Base-by-base conservation (phyloP, 1,139 yeast species). In the Magnusiomyces ingens region DNA sequence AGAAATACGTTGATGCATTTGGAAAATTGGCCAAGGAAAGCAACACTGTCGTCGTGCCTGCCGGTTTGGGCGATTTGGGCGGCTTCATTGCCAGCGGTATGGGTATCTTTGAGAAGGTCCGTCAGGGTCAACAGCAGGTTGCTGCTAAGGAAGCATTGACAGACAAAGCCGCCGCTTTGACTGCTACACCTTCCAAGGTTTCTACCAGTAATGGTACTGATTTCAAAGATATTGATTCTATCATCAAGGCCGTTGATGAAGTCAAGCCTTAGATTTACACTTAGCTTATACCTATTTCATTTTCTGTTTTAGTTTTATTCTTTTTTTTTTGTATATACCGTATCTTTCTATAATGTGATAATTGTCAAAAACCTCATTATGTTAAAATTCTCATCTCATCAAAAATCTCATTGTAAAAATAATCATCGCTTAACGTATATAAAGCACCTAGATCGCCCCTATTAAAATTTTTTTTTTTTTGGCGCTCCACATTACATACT, bases 1-100 rank as follows among this genome's bases (percentile, higher is more conserved):
- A 85, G 66, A 86, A 84, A 64, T 87, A 87, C 67, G 87, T 87
- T 57, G 85, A 82, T 56, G 88, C 91, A 49, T 87, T 87, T 66
- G 86, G 88, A 50, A 82, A 86, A 60, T 75, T 87, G 66, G 95
- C 95, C 46, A 86, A 87, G 73, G 91, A 85, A 67, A 73, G 85
- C 47, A 87, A 85, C 64, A 84, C 94, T 1, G 78, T 88, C 36
- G 84, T 87, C 46, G 76, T 87, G 45, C 95, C 95, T 15, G 79
- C 89, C 13, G 84, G 84, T 55, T 69, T 87, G 66, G 85, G 87
- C 58, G 91, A 87, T 62, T 74, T 87, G 68, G 83, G 91, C 49
- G 76, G 81, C 29, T 78, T 85, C 72, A 83, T 87, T 73, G 89
- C 91, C 42, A 76, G 85, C 58, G 95, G 95, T 0, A 70, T 86